Evolutionary conservation across 331 rosid genomes (phyloP).

Genomic region (Stylosanthes scabra): DNA sequence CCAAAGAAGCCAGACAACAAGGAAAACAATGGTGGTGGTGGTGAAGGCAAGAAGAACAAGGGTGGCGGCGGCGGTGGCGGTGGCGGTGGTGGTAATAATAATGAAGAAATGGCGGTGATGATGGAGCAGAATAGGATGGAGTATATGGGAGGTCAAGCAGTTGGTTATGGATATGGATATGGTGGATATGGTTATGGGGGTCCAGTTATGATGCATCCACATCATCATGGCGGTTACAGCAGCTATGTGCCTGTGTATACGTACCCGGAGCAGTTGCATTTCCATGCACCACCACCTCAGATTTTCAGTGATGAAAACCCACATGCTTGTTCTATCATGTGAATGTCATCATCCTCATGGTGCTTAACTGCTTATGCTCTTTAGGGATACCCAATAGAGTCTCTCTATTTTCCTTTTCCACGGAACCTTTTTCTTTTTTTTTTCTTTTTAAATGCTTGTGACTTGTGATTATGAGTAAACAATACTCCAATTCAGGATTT

Average conservation of each 20-base stretch:
- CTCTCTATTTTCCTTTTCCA: conserved; percentile 26
- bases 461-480: not conserved
- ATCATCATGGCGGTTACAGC: conserved; percentile 26
- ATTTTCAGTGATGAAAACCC: conserved; percentile 96
- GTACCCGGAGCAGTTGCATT: conserved; percentile 41
- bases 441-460: conserved; percentile 16
- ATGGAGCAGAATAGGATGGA: conserved; percentile 56
- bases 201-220: not conserved
- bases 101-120: conserved; percentile 51
- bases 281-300: conserved; percentile 47
- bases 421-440: conserved; percentile 22
- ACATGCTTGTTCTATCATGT: conserved; percentile 85
- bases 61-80: conserved; percentile 13
- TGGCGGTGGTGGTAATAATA: conserved; percentile 24
- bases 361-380: conserved; percentile 10
- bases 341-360: not conserved
- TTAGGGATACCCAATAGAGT: conserved; percentile 10
- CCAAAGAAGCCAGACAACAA: conserved; percentile 66
- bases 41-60: conserved; percentile 38
- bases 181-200: conserved; percentile 32
- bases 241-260: conserved; percentile 37
- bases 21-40: conserved; percentile 48
- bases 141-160: conserved; percentile 33
- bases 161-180: conserved; percentile 36
- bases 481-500: conserved; percentile 16